Base-by-base conservation (phyloP, 805 yeast genomes). In the Wickerhamiella kurtzmanii region DNA sequence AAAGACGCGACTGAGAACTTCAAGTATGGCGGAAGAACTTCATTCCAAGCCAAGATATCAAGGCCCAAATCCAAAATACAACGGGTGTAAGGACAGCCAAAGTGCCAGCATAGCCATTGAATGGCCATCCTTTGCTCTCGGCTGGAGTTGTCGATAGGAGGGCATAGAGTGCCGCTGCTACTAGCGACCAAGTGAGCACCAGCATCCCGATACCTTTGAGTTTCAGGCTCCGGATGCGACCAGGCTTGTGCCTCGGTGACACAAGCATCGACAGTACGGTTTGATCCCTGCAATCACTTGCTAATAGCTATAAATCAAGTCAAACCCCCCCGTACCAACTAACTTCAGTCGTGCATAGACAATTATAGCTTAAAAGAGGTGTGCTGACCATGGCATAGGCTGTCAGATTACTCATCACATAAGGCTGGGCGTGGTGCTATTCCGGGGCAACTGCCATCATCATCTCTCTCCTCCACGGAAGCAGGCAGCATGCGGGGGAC, bases 41-140 rank as follows among this genome's bases (percentile, higher is more conserved):
- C 73, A 83, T 70, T 35, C 92, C 88, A 41, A 78, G 68, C 94
- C 94, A 84, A 9, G 87, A 76, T 2, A 73, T 64, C 8, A 77
- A 64, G 38, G 87, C 76, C 94, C 94, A 83, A 3, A 77, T 60
- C 82, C 83, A 77, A 1, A 63, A 57, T 16, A 64, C 59, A 6
- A 65, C 68, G 3, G 68, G 64, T 11, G 62, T 40, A 22, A 69
- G 53, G 8, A 65, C 44, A 4, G 63, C 18, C 1, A 68, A 57
- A 5, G 63, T 53, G 1, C 65, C 60, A 50, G 68, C 66, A 53
- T 72, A 72, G 32, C 60, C 60, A 4, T 54, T 57, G 3, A 70
- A 53, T 1, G 73, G 72, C 50, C 62, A 62, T 35, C 68, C 73
- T 18, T 62, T 60, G 9, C 36, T 50, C 2, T 47, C 49, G 17